These are phyloP conservation scores for Neospermospora avenae DNA, from an alignment of 2,329 filamentous ascomycete species.

Conservation along the genomic window DNA sequence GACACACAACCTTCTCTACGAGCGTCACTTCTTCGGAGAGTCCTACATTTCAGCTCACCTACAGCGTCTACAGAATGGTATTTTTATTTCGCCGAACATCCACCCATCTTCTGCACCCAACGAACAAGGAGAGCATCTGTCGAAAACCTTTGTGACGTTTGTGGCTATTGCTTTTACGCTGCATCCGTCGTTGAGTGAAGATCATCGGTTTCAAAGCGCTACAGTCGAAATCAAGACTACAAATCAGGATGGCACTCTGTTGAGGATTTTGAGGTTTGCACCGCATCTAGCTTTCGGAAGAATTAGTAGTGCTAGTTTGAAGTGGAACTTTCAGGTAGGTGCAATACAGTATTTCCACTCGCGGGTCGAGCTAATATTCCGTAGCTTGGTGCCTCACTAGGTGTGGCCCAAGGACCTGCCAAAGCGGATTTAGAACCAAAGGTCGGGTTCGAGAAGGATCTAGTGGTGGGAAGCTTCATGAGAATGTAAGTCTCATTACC, in stretches of 20 bases:
- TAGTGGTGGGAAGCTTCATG: constrained; percentile 26
- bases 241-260: constrained; percentile 30
- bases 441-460: constrained; percentile 21
- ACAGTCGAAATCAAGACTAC: constrained; percentile 39
- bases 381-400: constrained; percentile 35
- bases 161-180: constrained; percentile 48
- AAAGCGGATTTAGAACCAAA: constrained; percentile 15
- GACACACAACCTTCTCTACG: constrained; percentile 45
- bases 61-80: constrained; percentile 48
- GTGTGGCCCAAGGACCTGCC: constrained; percentile 42
- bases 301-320: constrained; percentile 21
- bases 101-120: constrained; percentile 39
- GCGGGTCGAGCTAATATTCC: neutral
- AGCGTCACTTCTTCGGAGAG: constrained; percentile 45
- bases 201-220: constrained; percentile 47
- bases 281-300: constrained; percentile 44
- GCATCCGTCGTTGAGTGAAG: constrained; percentile 41
- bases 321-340: constrained; percentile 27
- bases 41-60: constrained; percentile 48
- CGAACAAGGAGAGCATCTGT: neutral
- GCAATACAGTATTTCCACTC: too few species aligned
- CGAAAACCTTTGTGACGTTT: constrained; percentile 43
- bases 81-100: constrained; percentile 41
- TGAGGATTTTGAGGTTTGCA: constrained; percentile 47
- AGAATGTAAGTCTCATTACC: constrained; percentile 20